Base-by-base conservation (phyloP, 805 yeast genomes). In the Metschnikowia kunwiensis region DNA sequence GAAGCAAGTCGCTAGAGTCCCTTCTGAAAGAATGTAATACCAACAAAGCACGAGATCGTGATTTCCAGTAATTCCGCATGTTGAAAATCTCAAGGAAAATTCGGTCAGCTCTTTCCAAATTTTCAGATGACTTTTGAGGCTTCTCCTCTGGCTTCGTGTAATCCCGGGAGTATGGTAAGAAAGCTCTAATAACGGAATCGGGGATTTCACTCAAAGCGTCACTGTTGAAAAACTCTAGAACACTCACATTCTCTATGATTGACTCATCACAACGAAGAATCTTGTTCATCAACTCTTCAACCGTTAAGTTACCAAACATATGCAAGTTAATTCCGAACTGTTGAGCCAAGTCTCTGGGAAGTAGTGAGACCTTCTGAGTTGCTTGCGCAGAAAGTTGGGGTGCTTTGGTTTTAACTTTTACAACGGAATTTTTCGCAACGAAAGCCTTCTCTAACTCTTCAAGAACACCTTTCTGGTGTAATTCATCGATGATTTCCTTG, bases 391-490 rank as follows among this genome's bases (percentile, higher is more conserved):
- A 12, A 11, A 18, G 29, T 10, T 17, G 16, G 6, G 30, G 12
- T 15, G 24, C 19, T 18, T 33, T 32, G 19, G 57, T 57, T 65
- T 60, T 74, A 42, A 56, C 60, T 40, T 64, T 67, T 12, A 65
- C 58, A 1, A 54, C 54, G 1, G 70, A 52, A 36, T 83, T 86
- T 51, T 82, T 84, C 4, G 95, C 95, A 1, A 87, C 94, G 63
- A 91, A 91, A 3, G 86, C 81, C 44, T 75, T 78, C 54, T 89
- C 97, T 36, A 91, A 80, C 51, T 87, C 94, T 26, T 77, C 76
- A 41, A 89, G 74, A 8, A 91, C 79, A 41, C 98, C 98, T 42
- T 76, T 78, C 40, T 80, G 82, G 34, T 74, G 66, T 32, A 91
- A 66, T 43, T 78, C 78, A 42, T 78, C 82, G 2, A 83, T 77